Evolutionary conservation across 164 flowering plant genomes (phyloP).

Genomic region (Tinospora cordifolia): DNA sequence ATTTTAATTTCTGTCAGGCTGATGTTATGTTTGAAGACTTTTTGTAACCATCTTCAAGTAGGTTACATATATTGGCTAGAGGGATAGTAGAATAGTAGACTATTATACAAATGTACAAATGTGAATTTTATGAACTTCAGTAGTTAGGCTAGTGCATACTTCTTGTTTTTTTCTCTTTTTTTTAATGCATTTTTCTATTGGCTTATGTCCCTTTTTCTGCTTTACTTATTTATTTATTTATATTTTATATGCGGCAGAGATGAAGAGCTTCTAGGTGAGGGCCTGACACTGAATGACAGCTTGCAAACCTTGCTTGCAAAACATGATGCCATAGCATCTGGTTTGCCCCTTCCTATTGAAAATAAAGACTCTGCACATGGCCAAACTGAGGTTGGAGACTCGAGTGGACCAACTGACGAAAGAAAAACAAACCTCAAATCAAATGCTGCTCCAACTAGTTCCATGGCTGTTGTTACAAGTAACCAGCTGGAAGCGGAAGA

Average conservation of each 20-base stretch:
- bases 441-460: constrained; percentile 17
- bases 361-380: constrained; percentile 15
- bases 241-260: constrained; percentile 45
- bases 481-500: constrained; percentile 54
- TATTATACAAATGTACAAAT: too few relatives aligned
- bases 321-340: constrained; percentile 85
- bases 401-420: constrained; percentile 18
- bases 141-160: neutral
- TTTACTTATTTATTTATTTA: neutral
- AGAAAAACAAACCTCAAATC: constrained; percentile 26
- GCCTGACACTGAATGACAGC: constrained; percentile 74
- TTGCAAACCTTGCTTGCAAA: constrained; percentile 69
- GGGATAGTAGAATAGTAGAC: too few relatives aligned
- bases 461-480: constrained; percentile 22
- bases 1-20: neutral
- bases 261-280: constrained; percentile 75
- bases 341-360: constrained; percentile 49
- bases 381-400: constrained; percentile 14
- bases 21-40: neutral
- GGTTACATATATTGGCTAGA: neutral
- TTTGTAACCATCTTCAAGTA: neutral
- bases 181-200: neutral
- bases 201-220: too few relatives aligned
- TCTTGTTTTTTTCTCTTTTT: neutral
- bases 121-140: too few relatives aligned